Percentiles rank a stretch among this genome's conserved stretches.
These are phyloP conservation scores for Plectosphaerella cucumerina DNA, from an alignment of 2,329 filamentous ascomycete species.

Conservation along the genomic window DNA sequence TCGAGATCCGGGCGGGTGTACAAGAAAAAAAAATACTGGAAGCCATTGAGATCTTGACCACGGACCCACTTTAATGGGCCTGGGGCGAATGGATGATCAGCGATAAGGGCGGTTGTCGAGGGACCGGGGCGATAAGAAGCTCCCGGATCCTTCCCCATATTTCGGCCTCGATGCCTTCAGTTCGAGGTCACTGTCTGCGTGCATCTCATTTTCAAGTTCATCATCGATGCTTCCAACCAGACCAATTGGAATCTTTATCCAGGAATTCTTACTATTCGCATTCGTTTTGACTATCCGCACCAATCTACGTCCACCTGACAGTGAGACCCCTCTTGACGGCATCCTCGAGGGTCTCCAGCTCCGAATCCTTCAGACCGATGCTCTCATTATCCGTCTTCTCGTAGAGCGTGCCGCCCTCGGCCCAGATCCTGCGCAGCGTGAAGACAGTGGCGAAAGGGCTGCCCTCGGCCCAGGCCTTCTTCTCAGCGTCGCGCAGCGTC, in stretches of 20 bases:
- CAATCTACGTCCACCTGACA: neutral
- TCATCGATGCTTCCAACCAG: too few relatives aligned
- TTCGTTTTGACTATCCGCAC: too few relatives aligned
- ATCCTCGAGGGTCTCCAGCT: slow-evolving; percentile 46
- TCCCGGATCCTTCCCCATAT: neutral
- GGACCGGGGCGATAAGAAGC: neutral
- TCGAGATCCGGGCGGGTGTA: neutral
- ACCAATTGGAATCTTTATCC: too few relatives aligned
- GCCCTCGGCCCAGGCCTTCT: slow-evolving; percentile 51
- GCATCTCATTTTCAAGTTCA: too few relatives aligned
- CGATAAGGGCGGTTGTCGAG: neutral
- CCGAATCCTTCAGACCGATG: slow-evolving; percentile 44
- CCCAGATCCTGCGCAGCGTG: slow-evolving; percentile 69
- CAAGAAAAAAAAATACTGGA: neutral
- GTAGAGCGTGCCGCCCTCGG: slow-evolving; percentile 67
- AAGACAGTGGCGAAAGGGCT: slow-evolving; percentile 47
- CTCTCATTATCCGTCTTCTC: slow-evolving; percentile 61
- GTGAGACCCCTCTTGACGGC: slow-evolving; percentile 11
- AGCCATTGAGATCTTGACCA: neutral
- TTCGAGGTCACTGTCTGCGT: too few relatives aligned
- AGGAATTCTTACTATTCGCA: too few relatives aligned
- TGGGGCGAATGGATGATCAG: neutral
- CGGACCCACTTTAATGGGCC: neutral
- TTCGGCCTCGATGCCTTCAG: too few relatives aligned
- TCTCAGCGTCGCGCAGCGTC: slow-evolving; percentile 51